Evolutionary conservation across 2,329 filamentous ascomycete species (phyloP).

Genomic region (Dactylellina drechsleri): DNA sequence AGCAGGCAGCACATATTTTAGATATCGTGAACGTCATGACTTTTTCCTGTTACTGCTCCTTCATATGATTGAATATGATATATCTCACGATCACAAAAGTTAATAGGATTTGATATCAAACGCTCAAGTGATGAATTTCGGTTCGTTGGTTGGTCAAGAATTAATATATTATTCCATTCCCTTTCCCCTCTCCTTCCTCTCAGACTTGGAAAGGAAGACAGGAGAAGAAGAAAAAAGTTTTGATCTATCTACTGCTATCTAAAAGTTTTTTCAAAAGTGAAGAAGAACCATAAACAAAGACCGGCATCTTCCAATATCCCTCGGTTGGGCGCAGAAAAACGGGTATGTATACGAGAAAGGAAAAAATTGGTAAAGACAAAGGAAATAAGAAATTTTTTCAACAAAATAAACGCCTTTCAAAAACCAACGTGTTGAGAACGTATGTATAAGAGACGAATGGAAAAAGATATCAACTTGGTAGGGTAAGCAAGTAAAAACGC

Average conservation of each 20-base stretch:
- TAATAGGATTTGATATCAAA: too few species aligned
- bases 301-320: too few species aligned
- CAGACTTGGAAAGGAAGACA: slow-evolving; percentile 1
- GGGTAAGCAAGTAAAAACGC: background rate
- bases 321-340: background rate
- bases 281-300: slow-evolving; percentile 6
- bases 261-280: background rate
- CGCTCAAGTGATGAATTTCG: too few species aligned
- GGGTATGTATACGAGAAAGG: slow-evolving; percentile 6
- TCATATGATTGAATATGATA: too few species aligned
- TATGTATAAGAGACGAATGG: slow-evolving; percentile 29
- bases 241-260: too few species aligned
- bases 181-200: background rate
- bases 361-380: background rate
- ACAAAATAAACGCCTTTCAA: slow-evolving; percentile 54
- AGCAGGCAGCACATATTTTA: too few species aligned
- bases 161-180: slow-evolving; percentile 23
- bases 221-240: background rate
- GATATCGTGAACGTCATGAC: too few species aligned
- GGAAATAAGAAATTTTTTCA: slow-evolving; percentile 36
- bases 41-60: too few species aligned
- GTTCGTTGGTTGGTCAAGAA: background rate
- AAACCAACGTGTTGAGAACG: slow-evolving; percentile 56
- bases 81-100: too few species aligned
- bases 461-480: background rate